These are phyloP conservation scores for Pythium periplocum DNA, from an alignment of 352 stramenopile species.

Conservation along the genomic window DNA sequence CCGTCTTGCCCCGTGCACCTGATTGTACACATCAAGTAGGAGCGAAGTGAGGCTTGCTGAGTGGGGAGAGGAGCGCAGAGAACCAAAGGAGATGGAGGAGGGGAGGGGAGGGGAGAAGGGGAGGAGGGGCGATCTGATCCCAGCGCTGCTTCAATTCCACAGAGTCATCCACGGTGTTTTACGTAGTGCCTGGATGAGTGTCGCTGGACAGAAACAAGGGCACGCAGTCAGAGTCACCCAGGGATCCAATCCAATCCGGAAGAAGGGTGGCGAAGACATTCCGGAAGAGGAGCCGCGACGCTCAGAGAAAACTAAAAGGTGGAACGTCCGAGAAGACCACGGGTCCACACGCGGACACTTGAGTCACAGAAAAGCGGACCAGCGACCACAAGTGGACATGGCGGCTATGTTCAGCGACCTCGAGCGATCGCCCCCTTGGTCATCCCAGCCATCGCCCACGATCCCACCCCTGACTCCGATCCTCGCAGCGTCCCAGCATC, in stretches of 20 bases:
- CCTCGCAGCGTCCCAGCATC: background rate
- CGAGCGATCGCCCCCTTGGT: slow-evolving; percentile 18
- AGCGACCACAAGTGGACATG: background rate
- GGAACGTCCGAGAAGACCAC: slow-evolving; percentile 2
- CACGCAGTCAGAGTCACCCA: slow-evolving; percentile 9
- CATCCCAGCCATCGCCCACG: slow-evolving; percentile 1
- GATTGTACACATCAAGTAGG: too few relatives aligned
- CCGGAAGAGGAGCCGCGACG: too few relatives aligned
- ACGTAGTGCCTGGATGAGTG: slow-evolving; percentile 1
- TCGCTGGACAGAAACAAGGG: background rate
- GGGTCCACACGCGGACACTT: background rate
- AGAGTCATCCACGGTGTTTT: slow-evolving; percentile 1
- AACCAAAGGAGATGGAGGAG: too few relatives aligned
- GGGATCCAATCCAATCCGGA: slow-evolving; percentile 2
- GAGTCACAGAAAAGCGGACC: background rate
- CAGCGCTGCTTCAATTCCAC: background rate
- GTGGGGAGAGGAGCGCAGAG: too few relatives aligned
- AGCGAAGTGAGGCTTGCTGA: too few relatives aligned
- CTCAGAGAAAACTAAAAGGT: background rate
- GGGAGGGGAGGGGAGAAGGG: too few relatives aligned
- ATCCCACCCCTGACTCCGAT: slow-evolving; percentile 2
- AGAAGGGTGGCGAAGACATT: background rate
- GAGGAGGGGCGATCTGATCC: too few relatives aligned
- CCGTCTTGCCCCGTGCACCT: too few relatives aligned
- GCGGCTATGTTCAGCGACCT: slow-evolving; percentile 20